Percentiles rank a stretch among this genome's conserved stretches.
Conservation (phyloP, 192 early-diverging fungal species). For the Fimicolochytrium jonesii region DNA sequence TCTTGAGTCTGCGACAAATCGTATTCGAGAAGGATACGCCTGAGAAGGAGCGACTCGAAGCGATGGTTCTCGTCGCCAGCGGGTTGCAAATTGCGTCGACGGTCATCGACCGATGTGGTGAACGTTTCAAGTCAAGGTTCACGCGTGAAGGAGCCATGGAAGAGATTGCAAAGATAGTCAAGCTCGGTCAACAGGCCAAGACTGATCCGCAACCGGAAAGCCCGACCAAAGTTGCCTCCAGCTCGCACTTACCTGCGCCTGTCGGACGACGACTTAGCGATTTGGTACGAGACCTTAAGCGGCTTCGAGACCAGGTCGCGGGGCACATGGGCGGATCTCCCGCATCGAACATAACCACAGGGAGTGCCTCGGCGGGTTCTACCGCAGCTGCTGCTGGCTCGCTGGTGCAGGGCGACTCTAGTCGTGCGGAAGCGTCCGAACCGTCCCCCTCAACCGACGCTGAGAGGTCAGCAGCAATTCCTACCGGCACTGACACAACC, state of each 20-base stretch:
- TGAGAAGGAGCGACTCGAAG: slow-evolving; percentile 38
- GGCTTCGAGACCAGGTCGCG: slow-evolving; percentile 18
- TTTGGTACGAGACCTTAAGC: slow-evolving; percentile 27
- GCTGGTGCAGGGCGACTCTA: too few relatives aligned
- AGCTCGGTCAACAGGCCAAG: too few relatives aligned
- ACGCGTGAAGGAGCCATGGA: slow-evolving; percentile 67
- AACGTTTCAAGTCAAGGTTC: slow-evolving; percentile 54
- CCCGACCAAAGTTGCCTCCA: too few relatives aligned
- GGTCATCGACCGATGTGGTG: slow-evolving; percentile 60
- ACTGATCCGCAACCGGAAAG: too few relatives aligned
- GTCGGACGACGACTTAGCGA: slow-evolving; percentile 1
- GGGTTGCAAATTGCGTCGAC: slow-evolving; percentile 62
- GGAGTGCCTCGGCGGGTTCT: too few relatives aligned
- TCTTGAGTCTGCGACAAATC: slow-evolving; percentile 28
- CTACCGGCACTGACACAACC: too few relatives aligned
- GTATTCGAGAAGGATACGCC: slow-evolving; percentile 30
- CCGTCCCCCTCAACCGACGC: too few relatives aligned
- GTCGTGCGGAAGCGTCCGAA: too few relatives aligned
- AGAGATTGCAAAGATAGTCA: slow-evolving; percentile 8
- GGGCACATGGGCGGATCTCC: slow-evolving; percentile 7
- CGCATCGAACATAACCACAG: too few relatives aligned
- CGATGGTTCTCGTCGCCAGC: slow-evolving; percentile 42
- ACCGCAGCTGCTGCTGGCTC: too few relatives aligned
- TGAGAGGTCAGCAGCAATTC: too few relatives aligned
- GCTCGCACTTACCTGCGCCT: not conserved